Evolutionary conservation across 2,329 filamentous ascomycete genomes (phyloP).

Genomic region (Leptographium wingfieldii): DNA sequence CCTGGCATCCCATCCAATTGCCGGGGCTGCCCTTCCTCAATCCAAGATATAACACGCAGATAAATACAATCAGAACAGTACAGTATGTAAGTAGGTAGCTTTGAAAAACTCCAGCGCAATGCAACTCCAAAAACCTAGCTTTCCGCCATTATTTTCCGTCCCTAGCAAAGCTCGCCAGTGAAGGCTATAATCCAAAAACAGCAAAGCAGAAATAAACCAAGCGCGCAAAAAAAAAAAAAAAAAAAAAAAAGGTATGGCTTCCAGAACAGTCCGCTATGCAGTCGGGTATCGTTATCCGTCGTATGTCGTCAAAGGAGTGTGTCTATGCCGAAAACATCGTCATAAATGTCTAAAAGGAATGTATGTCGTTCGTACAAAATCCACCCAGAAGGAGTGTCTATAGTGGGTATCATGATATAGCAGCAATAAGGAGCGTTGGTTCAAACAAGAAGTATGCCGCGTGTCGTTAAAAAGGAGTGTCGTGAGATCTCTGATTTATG

Average conservation of each 20-base stretch:
- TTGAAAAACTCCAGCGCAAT: neutral
- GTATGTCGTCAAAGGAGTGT: constrained; percentile 31
- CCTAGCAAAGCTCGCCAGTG: neutral
- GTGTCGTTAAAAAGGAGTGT: constrained; percentile 16
- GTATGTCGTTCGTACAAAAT: constrained; percentile 19
- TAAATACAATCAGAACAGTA: neutral
- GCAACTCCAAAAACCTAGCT: neutral
- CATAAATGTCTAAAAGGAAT: constrained; percentile 9
- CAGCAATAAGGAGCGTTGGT: constrained; percentile 21
- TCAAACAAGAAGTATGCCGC: neutral
- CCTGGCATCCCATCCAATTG: neutral
- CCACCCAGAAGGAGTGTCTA: constrained; percentile 30
- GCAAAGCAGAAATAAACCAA: constrained; percentile 3
- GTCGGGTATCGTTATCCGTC: constrained; percentile 32
- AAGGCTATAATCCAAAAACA: neutral
- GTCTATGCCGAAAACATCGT: constrained; percentile 18
- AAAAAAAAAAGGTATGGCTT: constrained; percentile 24
- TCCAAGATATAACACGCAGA: neutral
- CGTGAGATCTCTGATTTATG: constrained; percentile 18
- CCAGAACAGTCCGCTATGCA: constrained; percentile 33
- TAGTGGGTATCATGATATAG: constrained; percentile 26
- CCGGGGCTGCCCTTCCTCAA: neutral
- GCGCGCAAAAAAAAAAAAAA: constrained; percentile 7
- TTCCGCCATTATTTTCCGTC: neutral
- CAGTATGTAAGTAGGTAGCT: neutral